phyloP scores from a whole-genome alignment of 805 yeast species.

The Metschnikowia lunata region DNA sequence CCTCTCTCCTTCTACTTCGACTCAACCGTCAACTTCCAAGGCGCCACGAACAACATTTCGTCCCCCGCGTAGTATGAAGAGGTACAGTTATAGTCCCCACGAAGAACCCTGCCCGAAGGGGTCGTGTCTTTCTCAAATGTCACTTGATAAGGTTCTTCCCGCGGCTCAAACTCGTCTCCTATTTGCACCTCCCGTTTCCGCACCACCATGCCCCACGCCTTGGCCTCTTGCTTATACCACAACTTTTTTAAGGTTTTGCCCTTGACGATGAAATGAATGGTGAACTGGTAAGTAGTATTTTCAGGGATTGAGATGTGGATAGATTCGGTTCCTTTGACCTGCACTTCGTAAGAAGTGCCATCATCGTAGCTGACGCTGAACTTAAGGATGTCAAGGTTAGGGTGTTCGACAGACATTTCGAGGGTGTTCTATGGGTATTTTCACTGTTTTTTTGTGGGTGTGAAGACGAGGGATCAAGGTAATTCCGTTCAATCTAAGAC shows the following conservation, averaged over 20 bases:
- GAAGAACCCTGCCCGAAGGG: conserved; percentile 37
- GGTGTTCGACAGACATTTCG: conserved; percentile 18
- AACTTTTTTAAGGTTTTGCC: conserved; percentile 27
- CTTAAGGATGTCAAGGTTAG: conserved; percentile 32
- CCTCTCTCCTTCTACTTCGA: conserved; percentile 9
- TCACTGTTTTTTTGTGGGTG: no score
- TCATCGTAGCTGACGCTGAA: conserved; percentile 27
- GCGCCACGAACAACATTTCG: conserved; percentile 23
- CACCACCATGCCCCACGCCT: conserved; percentile 33
- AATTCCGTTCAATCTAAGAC: no score
- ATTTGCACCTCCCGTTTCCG: conserved; percentile 26
- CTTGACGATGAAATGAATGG: conserved; percentile 31
- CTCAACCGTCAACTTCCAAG: conserved; percentile 36
- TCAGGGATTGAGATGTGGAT: conserved; percentile 35
- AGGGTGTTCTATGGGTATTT: no score
- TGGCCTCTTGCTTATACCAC: conserved; percentile 33
- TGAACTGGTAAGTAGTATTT: conserved; percentile 28
- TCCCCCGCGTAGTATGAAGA: conserved; percentile 33
- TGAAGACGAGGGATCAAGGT: no score
- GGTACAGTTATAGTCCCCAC: conserved; percentile 30
- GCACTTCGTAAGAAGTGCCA: conserved; percentile 25
- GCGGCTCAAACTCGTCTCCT: conserved; percentile 31
- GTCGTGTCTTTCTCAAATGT: conserved; percentile 32
- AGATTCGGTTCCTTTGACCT: conserved; percentile 26
- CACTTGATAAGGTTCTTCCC: conserved; percentile 29